A percentile compares a stretch with the other conserved stretches of the same genome.
These are phyloP conservation scores for Sporormia fimetaria DNA, from an alignment of 495 filamentous ascomycete genomes.

Conservation along the genomic window DNA sequence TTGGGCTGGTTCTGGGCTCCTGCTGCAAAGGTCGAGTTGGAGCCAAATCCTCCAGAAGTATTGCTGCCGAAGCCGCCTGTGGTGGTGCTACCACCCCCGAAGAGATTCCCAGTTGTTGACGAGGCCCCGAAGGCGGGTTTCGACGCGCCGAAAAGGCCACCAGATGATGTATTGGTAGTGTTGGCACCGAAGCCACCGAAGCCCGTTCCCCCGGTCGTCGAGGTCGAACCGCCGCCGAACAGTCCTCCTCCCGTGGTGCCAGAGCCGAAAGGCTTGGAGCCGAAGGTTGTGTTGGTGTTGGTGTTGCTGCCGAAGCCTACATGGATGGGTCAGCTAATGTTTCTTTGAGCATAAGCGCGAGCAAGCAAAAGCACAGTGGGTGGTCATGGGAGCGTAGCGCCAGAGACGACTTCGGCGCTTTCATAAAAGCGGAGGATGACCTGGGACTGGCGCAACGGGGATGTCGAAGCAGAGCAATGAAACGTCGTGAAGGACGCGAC, in stretches of 20 bases:
- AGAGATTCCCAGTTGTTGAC: constrained; percentile 4
- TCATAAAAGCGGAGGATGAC: not conserved
- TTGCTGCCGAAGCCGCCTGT: constrained; percentile 16
- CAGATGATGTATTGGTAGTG: constrained; percentile 15
- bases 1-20: constrained; percentile 29
- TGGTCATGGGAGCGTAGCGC: not conserved
- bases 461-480: constrained; percentile 2
- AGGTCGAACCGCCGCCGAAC: constrained; percentile 35
- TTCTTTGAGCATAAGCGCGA: not conserved
- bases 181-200: constrained; percentile 17
- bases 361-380: not conserved
- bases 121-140: constrained; percentile 20
- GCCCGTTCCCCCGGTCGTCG: constrained; percentile 5
- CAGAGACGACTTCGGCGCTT: not conserved
- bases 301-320: constrained; percentile 21
- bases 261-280: constrained; percentile 20
- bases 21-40: constrained; percentile 44
- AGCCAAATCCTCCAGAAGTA: constrained; percentile 41
- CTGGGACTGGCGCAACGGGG: not conserved
- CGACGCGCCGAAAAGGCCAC: constrained; percentile 21
- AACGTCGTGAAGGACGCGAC: constrained; percentile 9
- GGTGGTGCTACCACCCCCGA: constrained; percentile 21
- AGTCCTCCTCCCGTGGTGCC: constrained; percentile 19
- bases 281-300: constrained; percentile 24
- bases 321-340: not conserved